Conservation (phyloP, 306 rosid species). For the Sphenostylis stenocarpa region DNA sequence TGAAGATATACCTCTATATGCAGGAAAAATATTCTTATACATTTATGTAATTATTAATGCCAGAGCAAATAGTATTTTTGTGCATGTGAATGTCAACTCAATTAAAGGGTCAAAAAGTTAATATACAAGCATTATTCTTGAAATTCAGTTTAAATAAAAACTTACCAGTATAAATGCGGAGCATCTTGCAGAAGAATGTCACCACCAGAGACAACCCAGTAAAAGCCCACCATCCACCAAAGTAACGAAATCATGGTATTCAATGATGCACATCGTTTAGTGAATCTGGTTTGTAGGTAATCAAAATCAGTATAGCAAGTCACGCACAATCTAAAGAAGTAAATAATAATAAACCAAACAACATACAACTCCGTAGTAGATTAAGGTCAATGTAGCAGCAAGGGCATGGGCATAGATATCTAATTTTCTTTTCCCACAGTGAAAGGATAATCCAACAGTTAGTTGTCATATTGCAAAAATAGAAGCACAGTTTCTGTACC, state of each 20-base stretch:
- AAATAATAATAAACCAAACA: constrained; percentile 18
- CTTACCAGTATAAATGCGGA: constrained; percentile 82
- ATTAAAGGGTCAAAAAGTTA: neutral
- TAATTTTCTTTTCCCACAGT: neutral
- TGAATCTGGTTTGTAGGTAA: constrained; percentile 44
- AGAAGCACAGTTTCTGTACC: neutral
- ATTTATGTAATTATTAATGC: neutral
- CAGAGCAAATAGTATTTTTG: neutral
- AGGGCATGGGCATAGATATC: neutral
- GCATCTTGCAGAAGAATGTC: constrained; percentile 65
- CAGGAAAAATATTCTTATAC: neutral
- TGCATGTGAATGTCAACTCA: neutral
- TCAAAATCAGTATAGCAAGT: constrained; percentile 39
- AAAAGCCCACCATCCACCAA: constrained; percentile 94
- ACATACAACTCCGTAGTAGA: neutral
- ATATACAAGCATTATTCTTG: neutral
- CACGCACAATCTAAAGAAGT: neutral
- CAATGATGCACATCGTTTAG: constrained; percentile 70
- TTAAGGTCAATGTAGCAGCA: constrained; percentile 16
- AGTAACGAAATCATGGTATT: constrained; percentile 78
- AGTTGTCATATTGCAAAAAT: neutral
- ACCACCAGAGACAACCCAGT: constrained; percentile 90
- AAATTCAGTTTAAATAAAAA: constrained; percentile 10
- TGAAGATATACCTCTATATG: neutral
- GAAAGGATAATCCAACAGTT: neutral